A percentile compares a stretch with the other conserved stretches of the same genome.
Conservation (phyloP, 305 asterid species). For the Caryopteris hybrid region DNA sequence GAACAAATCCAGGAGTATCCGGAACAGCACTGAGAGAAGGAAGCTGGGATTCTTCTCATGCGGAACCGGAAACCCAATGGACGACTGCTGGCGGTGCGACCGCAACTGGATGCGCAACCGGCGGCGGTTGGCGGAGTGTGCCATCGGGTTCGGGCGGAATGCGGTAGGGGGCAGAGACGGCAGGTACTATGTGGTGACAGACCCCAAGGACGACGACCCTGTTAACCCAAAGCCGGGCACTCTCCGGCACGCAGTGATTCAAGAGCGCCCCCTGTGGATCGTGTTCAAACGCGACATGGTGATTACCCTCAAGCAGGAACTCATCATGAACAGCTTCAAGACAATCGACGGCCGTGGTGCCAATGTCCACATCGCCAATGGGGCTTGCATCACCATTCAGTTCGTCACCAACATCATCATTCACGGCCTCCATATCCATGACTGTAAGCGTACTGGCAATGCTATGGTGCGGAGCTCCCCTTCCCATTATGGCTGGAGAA, state of each 20-base stretch:
- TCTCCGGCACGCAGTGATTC: conserved; percentile 70
- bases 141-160: conserved; percentile 69
- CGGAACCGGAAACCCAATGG: conserved; percentile 67
- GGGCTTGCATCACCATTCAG: conserved; percentile 64
- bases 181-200: conserved; percentile 47
- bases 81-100: conserved; percentile 84
- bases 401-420: conserved; percentile 62
- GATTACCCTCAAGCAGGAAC: conserved; percentile 62
- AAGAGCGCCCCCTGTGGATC: conserved; percentile 66
- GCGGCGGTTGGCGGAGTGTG: conserved; percentile 56
- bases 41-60: conserved; percentile 60
- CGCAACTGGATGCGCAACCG: conserved; percentile 56
- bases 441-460: conserved; percentile 67
- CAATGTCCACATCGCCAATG: conserved; percentile 64
- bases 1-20: conserved; percentile 22
- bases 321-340: conserved; percentile 80
- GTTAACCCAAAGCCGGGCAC: conserved; percentile 70
- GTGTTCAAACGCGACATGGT: conserved; percentile 67
- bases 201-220: conserved; percentile 53
- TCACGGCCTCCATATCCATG: conserved; percentile 72
- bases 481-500: conserved; percentile 70
- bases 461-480: conserved; percentile 79
- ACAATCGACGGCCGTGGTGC: conserved; percentile 73
- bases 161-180: conserved; percentile 76
- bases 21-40: conserved; percentile 52